These are phyloP conservation scores for Kazachstania sp. DNA, from an alignment of 1,139 yeast species.

Conservation along the genomic window DNA sequence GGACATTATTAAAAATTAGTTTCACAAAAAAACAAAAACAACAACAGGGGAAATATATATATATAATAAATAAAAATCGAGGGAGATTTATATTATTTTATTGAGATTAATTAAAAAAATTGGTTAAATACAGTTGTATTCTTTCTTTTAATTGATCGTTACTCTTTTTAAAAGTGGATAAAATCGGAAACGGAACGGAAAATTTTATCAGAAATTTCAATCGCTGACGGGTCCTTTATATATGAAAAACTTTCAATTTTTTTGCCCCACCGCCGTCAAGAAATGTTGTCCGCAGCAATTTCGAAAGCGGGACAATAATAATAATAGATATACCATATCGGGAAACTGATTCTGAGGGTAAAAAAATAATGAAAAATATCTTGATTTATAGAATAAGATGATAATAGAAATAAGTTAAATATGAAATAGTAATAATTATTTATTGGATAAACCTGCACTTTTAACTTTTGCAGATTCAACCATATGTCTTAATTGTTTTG, in stretches of 20 bases:
- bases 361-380: not conserved
- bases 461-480: slow-evolving; percentile 12
- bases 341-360: not conserved
- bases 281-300: no score
- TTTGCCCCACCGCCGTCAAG: not conserved
- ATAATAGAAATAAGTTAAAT: not conserved
- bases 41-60: not conserved
- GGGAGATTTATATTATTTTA: slow-evolving; percentile 2
- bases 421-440: not conserved
- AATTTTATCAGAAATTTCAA: not conserved
- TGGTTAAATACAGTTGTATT: not conserved
- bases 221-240: not conserved
- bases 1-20: slow-evolving; percentile 36
- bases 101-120: not conserved
- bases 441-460: not conserved
- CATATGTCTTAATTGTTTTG: slow-evolving; percentile 31
- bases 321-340: not conserved
- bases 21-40: not conserved
- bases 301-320: not conserved
- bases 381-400: not conserved
- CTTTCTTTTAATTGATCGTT: not conserved
- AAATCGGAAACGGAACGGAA: not conserved
- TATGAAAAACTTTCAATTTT: not conserved
- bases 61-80: not conserved
- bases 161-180: not conserved